Evolutionary conservation across 306 rosid species (phyloP), one percentile per base, ranked within the genome.

Genomic region (Corylus avellana): DNA sequence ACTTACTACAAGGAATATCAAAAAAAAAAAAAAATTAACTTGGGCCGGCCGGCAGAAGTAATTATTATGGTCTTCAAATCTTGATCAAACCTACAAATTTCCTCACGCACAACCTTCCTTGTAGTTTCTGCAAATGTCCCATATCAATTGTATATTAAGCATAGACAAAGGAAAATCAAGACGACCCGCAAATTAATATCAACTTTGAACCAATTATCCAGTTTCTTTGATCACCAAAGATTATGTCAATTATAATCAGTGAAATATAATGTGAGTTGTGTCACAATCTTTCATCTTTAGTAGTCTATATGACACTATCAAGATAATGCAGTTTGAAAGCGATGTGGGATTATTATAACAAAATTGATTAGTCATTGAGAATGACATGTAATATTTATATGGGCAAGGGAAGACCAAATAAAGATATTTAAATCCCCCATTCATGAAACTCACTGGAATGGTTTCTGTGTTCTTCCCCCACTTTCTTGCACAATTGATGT

Each of bases 201-300:
- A n/a, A 17, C 13, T 8, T n/a, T 58, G 4, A 17, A 39, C 14
- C 8, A 39, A 67, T 12, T 14, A 32, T 17, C 27, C 72, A n/a
- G 47, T 37, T 32, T 9, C 49, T 39, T 58, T 58, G 22, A 54
- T 63, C 12, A 63, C 7, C 18, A 10, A 39, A 2, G 46, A 63
- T 29, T 32, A 6, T 14, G 37, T 5, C 32, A 13, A 32, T 46
- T 1, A 32, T 32, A 3, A 62, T 16, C 13, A 55, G 7, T 44
- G 20, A 35, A 67, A 7, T 20, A 42, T 72, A 69, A 77, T 77
- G 58, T 77, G 72, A 82, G 72, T 82, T 56, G 78, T 63, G 78
- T 82, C 85, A 77, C 75, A 35, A 73, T 82, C 82, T 73, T 61
- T 73, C 82, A 51, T 20, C 25, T 51, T 79, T 68, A 49, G 10